Conservation (phyloP, 345 rosid genomes). For the Hibiscus trionum region DNA sequence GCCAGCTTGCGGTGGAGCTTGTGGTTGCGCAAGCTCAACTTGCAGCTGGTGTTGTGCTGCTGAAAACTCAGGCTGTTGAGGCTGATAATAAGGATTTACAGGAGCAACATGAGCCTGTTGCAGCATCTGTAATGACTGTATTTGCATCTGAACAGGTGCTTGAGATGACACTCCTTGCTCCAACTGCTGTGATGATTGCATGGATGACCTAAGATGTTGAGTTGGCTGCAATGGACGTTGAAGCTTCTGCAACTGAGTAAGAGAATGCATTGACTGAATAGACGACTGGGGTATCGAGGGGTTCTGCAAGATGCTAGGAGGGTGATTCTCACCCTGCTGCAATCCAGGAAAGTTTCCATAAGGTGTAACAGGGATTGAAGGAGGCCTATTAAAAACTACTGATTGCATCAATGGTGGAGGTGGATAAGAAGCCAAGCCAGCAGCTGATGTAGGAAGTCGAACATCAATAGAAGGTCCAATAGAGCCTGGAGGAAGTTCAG, state of each 20-base stretch:
- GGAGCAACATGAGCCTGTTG: conserved; percentile 62
- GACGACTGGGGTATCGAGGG: conserved; percentile 43
- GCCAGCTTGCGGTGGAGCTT: conserved; percentile 49
- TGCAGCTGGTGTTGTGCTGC: conserved; percentile 57
- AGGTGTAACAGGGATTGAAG: conserved; percentile 44
- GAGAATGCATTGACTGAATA: conserved; percentile 48
- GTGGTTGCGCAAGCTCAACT: conserved; percentile 40
- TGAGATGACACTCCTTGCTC: conserved; percentile 64
- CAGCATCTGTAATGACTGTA: conserved; percentile 56
- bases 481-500: conserved; percentile 51
- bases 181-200: conserved; percentile 49
- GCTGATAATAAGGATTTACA: conserved; percentile 48
- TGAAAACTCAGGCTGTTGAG: conserved; percentile 66
- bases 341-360: conserved; percentile 48
- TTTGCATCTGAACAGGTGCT: conserved; percentile 51
- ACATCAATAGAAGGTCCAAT: conserved; percentile 35
- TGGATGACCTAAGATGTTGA: conserved; percentile 68
- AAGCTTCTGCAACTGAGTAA: conserved; percentile 62
- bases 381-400: conserved; percentile 57
- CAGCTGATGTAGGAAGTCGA: conserved; percentile 46
- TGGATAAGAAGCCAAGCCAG: conserved; percentile 51
- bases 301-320: conserved; percentile 39
- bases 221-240: conserved; percentile 82
- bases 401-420: conserved; percentile 64
- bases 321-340: conserved; percentile 61